These are phyloP conservation scores for Trichosporon sp. DNA, from an alignment of 1,284 basidiomycete species.

Conservation along the genomic window DNA sequence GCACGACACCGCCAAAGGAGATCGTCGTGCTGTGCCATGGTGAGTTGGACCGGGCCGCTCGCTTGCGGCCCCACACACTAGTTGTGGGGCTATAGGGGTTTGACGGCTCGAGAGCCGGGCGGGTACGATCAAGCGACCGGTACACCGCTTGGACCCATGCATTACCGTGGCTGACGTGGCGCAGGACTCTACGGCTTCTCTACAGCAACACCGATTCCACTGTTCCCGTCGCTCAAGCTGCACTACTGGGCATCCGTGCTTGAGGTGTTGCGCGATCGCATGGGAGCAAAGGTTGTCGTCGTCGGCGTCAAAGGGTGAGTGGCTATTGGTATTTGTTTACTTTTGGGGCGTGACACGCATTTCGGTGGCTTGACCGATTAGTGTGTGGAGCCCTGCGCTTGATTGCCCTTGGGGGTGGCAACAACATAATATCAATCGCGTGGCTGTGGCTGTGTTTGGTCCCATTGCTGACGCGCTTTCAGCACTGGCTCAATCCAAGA, in stretches of 20 bases:
- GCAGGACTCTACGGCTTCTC: slow-evolving; percentile 90
- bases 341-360: slow-evolving; percentile 13
- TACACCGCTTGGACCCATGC: neutral
- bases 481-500: slow-evolving; percentile 90
- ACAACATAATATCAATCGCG: neutral
- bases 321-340: slow-evolving; percentile 2
- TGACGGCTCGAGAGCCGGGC: slow-evolving; percentile 11
- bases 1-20: slow-evolving; percentile 75
- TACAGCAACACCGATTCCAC: slow-evolving; percentile 74
- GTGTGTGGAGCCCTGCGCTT: slow-evolving; percentile 5
- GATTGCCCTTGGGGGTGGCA: neutral
- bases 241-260: slow-evolving; percentile 96
- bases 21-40: slow-evolving; percentile 95
- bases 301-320: slow-evolving; percentile 87
- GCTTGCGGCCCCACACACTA: slow-evolving; percentile 18
- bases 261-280: slow-evolving; percentile 74
- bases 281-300: slow-evolving; percentile 93
- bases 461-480: slow-evolving; percentile 21
- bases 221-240: slow-evolving; percentile 65
- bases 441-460: slow-evolving; percentile 2
- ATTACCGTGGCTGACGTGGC: slow-evolving; percentile 16
- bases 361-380: neutral
- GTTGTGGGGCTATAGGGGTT: slow-evolving; percentile 19
- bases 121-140: slow-evolving; percentile 11
- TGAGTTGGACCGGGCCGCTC: slow-evolving; percentile 55